Conservation (phyloP, 2,329 filamentous ascomycete species). For the Xylariaceae sp. region DNA sequence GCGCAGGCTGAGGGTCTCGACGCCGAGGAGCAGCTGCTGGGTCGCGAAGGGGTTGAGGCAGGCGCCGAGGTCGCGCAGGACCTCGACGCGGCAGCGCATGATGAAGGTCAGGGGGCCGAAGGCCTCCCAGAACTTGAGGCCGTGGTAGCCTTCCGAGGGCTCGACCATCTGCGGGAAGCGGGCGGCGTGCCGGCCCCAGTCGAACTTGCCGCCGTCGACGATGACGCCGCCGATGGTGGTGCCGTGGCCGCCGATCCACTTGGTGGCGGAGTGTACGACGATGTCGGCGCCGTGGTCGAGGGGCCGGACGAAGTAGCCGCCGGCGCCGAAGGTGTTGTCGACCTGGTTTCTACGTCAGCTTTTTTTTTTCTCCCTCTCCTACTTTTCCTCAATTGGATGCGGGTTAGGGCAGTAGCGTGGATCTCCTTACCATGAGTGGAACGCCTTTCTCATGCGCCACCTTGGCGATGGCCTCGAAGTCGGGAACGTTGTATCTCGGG, state of each 20-base stretch:
- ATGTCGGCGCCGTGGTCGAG: slow-evolving; percentile 92
- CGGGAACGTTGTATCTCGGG: slow-evolving; percentile 87
- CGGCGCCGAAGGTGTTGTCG: slow-evolving; percentile 94
- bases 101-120: slow-evolving; percentile 81
- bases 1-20: slow-evolving; percentile 85
- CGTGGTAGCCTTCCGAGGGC: slow-evolving; percentile 84
- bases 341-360: slow-evolving; percentile 44
- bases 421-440: slow-evolving; percentile 53
- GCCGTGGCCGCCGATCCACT: slow-evolving; percentile 96
- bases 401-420: not conserved
- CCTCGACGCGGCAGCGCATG: slow-evolving; percentile 82
- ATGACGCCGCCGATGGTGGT: slow-evolving; percentile 86
- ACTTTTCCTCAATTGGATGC: not conserved
- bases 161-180: slow-evolving; percentile 93
- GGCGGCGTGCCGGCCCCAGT: slow-evolving; percentile 80
- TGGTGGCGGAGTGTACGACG: slow-evolving; percentile 89
- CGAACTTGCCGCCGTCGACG: slow-evolving; percentile 85
- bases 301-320: slow-evolving; percentile 81
- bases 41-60: slow-evolving; percentile 85
- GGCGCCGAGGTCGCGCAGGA: slow-evolving; percentile 80
- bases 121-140: slow-evolving; percentile 89
- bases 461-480: slow-evolving; percentile 82
- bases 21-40: slow-evolving; percentile 82
- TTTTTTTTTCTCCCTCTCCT: not conserved
- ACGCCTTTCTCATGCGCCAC: slow-evolving; percentile 67